phyloP scores from a whole-genome alignment of 2,329 filamentous ascomycete genomes.

The Trichoderma koningii region DNA sequence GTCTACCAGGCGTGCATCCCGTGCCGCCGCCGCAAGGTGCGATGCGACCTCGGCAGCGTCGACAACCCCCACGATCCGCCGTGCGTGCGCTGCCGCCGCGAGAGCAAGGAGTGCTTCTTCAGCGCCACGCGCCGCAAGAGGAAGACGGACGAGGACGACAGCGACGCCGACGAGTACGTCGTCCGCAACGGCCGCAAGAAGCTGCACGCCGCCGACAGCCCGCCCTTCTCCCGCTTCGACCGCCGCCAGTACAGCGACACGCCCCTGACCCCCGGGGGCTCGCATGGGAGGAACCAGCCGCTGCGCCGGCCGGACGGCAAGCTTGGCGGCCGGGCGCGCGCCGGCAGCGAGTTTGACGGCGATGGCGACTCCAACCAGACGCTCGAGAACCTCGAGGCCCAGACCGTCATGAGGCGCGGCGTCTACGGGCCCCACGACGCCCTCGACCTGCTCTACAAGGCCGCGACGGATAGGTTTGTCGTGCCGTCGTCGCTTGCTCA shows the following conservation, averaged over 20 bases:
- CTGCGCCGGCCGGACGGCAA: slow-evolving; percentile 61
- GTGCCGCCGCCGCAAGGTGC: slow-evolving; percentile 62
- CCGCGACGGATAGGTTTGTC: slow-evolving; percentile 65
- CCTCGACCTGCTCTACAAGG: slow-evolving; percentile 86
- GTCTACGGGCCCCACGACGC: slow-evolving; percentile 93
- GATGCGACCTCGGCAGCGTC: slow-evolving; percentile 70
- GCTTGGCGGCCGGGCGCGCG: slow-evolving; percentile 36
- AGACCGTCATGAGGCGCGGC: slow-evolving; percentile 66
- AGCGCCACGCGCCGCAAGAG: slow-evolving; percentile 91
- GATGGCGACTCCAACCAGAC: slow-evolving; percentile 62
- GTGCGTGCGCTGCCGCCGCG: slow-evolving; percentile 88
- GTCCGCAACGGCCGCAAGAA: slow-evolving; percentile 74
- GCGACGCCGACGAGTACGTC: slow-evolving; percentile 65
- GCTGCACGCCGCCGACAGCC: slow-evolving; percentile 51
- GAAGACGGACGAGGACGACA: slow-evolving; percentile 64
- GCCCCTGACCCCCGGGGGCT: slow-evolving; percentile 66
- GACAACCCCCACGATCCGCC: slow-evolving; percentile 94
- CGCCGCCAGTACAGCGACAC: slow-evolving; percentile 52
- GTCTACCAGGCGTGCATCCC: slow-evolving; percentile 67
- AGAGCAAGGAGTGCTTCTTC: slow-evolving; percentile 97
- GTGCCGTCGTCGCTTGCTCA: slow-evolving; percentile 27
- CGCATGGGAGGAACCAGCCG: slow-evolving; percentile 65
- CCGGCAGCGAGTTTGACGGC: slow-evolving; percentile 42
- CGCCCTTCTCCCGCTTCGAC: slow-evolving; percentile 46
- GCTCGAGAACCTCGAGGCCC: slow-evolving; percentile 65